A percentile compares a stretch with the other conserved stretches of the same genome.
phyloP scores from a whole-genome alignment of 2,329 filamentous ascomycete genomes.

The Botryotinia narcissicola region DNA sequence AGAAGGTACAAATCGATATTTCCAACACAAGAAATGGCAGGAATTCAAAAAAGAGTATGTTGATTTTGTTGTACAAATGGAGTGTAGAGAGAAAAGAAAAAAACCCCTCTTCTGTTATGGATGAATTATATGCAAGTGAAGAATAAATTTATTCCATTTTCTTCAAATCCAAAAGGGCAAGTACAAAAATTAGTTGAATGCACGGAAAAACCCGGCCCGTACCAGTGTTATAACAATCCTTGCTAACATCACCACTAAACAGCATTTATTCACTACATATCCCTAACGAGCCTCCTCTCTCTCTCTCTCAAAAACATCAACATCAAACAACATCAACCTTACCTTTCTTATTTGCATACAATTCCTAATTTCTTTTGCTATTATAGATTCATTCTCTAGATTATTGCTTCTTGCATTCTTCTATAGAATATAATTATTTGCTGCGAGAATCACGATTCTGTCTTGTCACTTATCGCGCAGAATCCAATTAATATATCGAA shows the following conservation, averaged over 20 bases:
- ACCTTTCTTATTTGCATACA: constrained; percentile 11
- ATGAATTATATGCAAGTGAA: background rate
- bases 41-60: constrained; percentile 4
- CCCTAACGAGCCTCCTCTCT: background rate
- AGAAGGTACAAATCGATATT: constrained; percentile 5
- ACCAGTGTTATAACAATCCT: background rate
- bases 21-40: constrained; percentile 7
- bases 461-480: background rate
- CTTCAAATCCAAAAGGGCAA: constrained; percentile 12
- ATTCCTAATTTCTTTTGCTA: background rate
- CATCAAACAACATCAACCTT: background rate
- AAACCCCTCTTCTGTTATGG: background rate
- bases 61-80: constrained; percentile 13
- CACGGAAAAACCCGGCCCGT: constrained; percentile 16
- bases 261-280: background rate
- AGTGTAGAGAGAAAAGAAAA: background rate
- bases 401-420: background rate
- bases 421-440: constrained; percentile 14
- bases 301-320: background rate
- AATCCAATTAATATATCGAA: background rate
- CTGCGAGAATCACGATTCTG: constrained; percentile 8
- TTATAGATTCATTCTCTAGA: background rate
- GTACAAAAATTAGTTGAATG: constrained; percentile 11
- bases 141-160: constrained; percentile 14
- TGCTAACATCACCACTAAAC: constrained; percentile 6